Evolutionary conservation across 495 filamentous ascomycete species (phyloP).

Genomic region (Hyaloscypha hepaticicola): DNA sequence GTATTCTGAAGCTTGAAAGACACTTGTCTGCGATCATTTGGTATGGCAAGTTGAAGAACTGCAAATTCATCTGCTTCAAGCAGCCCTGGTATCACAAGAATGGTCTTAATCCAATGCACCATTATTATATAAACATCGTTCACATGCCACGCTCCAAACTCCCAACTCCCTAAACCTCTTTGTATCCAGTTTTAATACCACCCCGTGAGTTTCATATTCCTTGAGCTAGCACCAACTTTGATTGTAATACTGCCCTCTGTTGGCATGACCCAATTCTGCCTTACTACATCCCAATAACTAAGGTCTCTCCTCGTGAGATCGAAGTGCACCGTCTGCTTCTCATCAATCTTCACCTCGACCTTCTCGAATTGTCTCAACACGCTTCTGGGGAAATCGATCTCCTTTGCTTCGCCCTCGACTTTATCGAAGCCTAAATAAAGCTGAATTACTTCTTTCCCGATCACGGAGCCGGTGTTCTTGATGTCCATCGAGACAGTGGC

Average conservation of each 20-base stretch:
- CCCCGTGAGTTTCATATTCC: conserved; percentile 43
- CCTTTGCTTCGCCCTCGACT: conserved; percentile 35
- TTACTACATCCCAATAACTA: conserved; percentile 74
- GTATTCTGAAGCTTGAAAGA: no score
- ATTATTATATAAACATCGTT: background rate
- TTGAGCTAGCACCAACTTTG: conserved; percentile 48
- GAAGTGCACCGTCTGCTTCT: conserved; percentile 62
- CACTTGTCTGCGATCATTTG: background rate
- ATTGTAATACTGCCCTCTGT: conserved; percentile 41
- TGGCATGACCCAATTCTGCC: conserved; percentile 82
- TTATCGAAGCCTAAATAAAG: conserved; percentile 75
- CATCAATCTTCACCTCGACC: conserved; percentile 55
- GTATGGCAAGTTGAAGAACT: background rate
- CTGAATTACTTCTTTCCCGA: conserved; percentile 77
- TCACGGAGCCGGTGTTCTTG: conserved; percentile 63
- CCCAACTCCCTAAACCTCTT: background rate
- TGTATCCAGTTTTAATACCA: conserved; percentile 19
- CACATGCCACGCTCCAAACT: background rate
- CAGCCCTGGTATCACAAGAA: background rate
- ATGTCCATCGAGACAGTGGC: conserved; percentile 61
- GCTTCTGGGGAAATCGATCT: conserved; percentile 70
- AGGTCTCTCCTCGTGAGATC: conserved; percentile 72
- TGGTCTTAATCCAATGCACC: background rate
- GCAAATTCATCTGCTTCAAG: background rate
- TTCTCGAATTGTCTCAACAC: conserved; percentile 86